Evolutionary conservation across 1,284 basidiomycete species (phyloP).

Genomic region (Papiliotrema laurentii): DNA sequence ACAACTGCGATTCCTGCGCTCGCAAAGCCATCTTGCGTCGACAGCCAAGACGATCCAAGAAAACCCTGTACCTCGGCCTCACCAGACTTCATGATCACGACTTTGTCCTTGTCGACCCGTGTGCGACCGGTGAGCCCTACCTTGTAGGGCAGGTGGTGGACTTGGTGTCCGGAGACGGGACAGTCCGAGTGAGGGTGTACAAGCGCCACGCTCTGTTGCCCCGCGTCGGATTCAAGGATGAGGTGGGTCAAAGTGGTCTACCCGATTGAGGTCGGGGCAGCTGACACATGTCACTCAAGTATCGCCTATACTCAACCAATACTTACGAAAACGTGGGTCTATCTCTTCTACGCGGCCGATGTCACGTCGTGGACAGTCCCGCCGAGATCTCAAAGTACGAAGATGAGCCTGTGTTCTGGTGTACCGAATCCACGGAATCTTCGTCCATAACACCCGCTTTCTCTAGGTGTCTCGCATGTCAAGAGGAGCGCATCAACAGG

Average conservation of each 20-base stretch:
- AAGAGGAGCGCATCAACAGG: background rate
- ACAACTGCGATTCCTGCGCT: background rate
- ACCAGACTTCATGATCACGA: slow-evolving; percentile 15
- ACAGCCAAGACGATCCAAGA: background rate
- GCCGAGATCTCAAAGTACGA: background rate
- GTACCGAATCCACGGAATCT: background rate
- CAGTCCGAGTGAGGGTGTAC: slow-evolving; percentile 2
- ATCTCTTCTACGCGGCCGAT: background rate
- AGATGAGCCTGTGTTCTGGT: slow-evolving; percentile 1
- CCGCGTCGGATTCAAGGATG: background rate
- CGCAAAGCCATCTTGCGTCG: background rate
- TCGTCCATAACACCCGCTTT: background rate
- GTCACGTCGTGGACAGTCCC: background rate
- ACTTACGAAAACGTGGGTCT: background rate
- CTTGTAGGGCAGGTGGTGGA: slow-evolving; percentile 11
- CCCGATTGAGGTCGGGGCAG: background rate
- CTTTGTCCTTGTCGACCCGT: slow-evolving; percentile 17
- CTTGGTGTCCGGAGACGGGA: background rate
- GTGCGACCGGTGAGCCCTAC: slow-evolving; percentile 10
- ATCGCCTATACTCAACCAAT: slow-evolving; percentile 2
- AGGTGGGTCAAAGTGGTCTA: no score
- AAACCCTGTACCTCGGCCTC: background rate
- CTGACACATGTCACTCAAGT: slow-evolving; percentile 6
- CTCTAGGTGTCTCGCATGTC: background rate
- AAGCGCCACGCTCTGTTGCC: background rate